A percentile compares a stretch with the other conserved stretches of the same genome.
Conservation (phyloP, 352 stramenopile species). For the Pythium phragmitis region DNA sequence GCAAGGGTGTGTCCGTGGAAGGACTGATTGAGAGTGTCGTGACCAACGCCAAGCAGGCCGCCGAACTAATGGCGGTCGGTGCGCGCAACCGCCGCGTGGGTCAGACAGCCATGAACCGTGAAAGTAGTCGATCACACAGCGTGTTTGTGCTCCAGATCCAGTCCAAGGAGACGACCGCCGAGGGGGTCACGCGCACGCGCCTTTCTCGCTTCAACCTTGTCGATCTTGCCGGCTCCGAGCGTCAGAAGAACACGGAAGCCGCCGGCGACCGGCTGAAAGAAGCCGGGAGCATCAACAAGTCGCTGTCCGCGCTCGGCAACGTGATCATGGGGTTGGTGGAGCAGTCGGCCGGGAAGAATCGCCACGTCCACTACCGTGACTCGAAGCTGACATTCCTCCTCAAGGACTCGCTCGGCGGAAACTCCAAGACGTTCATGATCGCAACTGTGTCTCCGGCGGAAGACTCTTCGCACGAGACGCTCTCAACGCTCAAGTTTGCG, state of each 20-base stretch:
- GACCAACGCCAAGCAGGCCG: conserved; percentile 58
- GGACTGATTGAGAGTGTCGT: conserved; percentile 76
- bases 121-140: conserved; percentile 82
- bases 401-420: conserved; percentile 82
- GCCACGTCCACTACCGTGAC: conserved; percentile 84
- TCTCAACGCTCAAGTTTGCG: conserved; percentile 85
- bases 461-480: conserved; percentile 82
- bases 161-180: conserved; percentile 50
- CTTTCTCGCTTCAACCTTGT: conserved; percentile 96
- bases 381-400: conserved; percentile 86
- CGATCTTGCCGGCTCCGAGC: conserved; percentile 97
- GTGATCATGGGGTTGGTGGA: conserved; percentile 92
- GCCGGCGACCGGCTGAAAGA: conserved; percentile 96
- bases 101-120: conserved; percentile 85
- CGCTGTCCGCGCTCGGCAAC: conserved; percentile 93
- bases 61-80: conserved; percentile 73
- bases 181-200: conserved; percentile 66
- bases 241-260: conserved; percentile 94
- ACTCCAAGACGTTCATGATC: conserved; percentile 89
- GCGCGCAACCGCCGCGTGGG: conserved; percentile 75
- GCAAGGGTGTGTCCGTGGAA: conserved; percentile 76
- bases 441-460: conserved; percentile 80
- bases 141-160: conserved; percentile 85
- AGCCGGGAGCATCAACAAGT: conserved; percentile 96
- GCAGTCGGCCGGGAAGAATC: conserved; percentile 74